A percentile compares a stretch with the other conserved stretches of the same genome.
phyloP scores from a whole-genome alignment of 164 flowering plant genomes.

The Liquidambar formosana region DNA sequence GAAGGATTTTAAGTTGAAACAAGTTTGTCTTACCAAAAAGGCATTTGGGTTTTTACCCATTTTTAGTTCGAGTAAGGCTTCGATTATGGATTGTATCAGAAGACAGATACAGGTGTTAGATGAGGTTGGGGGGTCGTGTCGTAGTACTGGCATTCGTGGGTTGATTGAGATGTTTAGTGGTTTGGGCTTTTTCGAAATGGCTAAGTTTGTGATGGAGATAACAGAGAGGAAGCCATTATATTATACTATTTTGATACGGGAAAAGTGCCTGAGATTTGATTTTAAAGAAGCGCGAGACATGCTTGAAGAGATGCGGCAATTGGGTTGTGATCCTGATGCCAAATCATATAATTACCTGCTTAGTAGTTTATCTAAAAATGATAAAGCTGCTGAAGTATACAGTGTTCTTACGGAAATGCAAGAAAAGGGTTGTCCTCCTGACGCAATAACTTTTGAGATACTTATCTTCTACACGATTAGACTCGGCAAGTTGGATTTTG shows the following conservation, averaged over 20 bases:
- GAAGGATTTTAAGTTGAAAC: conserved; percentile 31
- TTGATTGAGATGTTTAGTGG: conserved; percentile 55
- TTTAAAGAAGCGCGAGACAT: conserved; percentile 38
- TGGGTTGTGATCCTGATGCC: conserved; percentile 38
- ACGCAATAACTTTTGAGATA: conserved; percentile 60
- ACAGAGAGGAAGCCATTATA: conserved; percentile 45
- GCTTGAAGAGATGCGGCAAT: conserved; percentile 46
- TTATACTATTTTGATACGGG: conserved; percentile 51
- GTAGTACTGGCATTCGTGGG: conserved; percentile 41
- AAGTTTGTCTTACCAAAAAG: conserved; percentile 38
- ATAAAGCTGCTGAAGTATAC: conserved; percentile 37
- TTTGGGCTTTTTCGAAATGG: conserved; percentile 42
- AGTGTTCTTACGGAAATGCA: conserved; percentile 45
- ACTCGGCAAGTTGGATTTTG: conserved; percentile 43
- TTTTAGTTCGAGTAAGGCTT: conserved; percentile 12
- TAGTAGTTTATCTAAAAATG: conserved; percentile 51
- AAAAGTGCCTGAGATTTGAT: conserved; percentile 38
- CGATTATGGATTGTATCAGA: conserved; percentile 20
- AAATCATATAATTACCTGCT: conserved; percentile 50
- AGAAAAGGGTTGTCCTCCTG: conserved; percentile 36
- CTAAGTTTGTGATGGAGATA: conserved; percentile 49
- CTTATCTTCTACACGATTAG: conserved; percentile 37
- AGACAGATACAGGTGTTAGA: conserved; percentile 36
- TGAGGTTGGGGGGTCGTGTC: conserved; percentile 51
- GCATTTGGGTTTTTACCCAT: conserved; percentile 49